Evolutionary conservation across 306 rosid species (phyloP), one percentile per base, ranked within the genome.

Genomic region (Quercus dentata): DNA sequence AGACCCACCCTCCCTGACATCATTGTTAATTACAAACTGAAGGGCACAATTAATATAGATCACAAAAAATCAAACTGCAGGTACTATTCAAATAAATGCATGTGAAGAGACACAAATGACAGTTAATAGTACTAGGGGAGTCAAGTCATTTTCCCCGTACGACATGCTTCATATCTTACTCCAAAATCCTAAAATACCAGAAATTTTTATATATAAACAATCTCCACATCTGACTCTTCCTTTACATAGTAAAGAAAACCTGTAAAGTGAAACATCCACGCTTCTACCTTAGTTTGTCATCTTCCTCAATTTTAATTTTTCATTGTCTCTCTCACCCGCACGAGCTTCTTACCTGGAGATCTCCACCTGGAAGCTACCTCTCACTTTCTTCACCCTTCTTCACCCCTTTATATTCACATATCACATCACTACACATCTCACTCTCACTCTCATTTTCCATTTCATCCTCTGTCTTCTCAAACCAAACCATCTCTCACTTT

Each of bases 321-420:
- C 41, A 23, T 18, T 35, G 25, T 13, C 52, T 35, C 2, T 19
- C 52, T 23, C 67, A 27, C 67, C 31, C 33, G 67, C 67, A 25
- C 31, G 67, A 33, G 72, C 52, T 35, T 61, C 67, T 19, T 72
- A 25, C 69, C 55, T 65, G 44, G 91, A 86, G 92, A 91, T 91
- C 89, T 84, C 83, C 82, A 77, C 85, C 85, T 78, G 65, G 91
- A 90, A 92, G 30, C 90, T 83, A 79, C 97, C 88, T 80, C 84
- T 30, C 82, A 79, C 85, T 78, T 92, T 90, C 90, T 30, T 13
- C 75, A 69, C 56, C 75, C 71, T 31, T 65, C n/a, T 57, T 38
- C 55, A 64, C 68, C 81, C 81, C 78, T 80, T 74, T 82, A 84
- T 77, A 78, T 71, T 55, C 71, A 56, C 44, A 41, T 63, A 19